Evolutionary conservation across 306 rosid genomes (phyloP), one percentile per base, ranked within the genome.

Genomic region (Cicer pinnatifidum): DNA sequence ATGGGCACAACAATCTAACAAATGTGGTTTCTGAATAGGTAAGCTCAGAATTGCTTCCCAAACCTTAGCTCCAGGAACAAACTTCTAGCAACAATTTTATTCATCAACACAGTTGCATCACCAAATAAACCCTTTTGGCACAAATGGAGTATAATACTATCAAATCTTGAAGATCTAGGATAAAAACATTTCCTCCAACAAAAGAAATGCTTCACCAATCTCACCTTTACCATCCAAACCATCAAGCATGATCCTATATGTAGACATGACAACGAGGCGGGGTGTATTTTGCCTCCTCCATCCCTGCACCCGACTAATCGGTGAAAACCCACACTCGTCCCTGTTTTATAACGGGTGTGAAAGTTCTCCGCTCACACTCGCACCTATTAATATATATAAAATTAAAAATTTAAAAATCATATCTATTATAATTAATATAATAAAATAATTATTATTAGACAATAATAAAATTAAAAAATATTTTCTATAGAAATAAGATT

Each of bases 231-330:
- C 50, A 79, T 82, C 69, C 64, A 86, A 71, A 82, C 93, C 89
- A 79, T 85, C 83, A 71, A 93, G 84, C 84, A 86, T 43, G 54
- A 88, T 84, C 82, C 71, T 88, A 50, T 84, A 82, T 0, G 93
- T 89, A 68, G 19, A 17, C 19, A 17, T 17, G 19, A 1, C 1
- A 17, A 17, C 19, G 1, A 1, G 19, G 1, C 1, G 1, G 1
- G 19, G 19, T 17, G 19, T 1, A 17, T 17, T 17, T 17, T 17
- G 19, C 19, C 19, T 17, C 1, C 19, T 17, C 19, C 19, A 1
- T 1, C 19, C 1, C 19, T 17, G 19, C 19, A 17, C 19, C 1
- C 19, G 19, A 17, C 19, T 17, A 17, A 17, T 17, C 19, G 19
- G 19, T 17, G 19, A 17, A 17, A 16, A 17, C 1, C 19, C 19